These are phyloP conservation scores for Talaromyces albobiverticillius DNA, from an alignment of 2,329 filamentous ascomycete genomes.

Conservation along the genomic window DNA sequence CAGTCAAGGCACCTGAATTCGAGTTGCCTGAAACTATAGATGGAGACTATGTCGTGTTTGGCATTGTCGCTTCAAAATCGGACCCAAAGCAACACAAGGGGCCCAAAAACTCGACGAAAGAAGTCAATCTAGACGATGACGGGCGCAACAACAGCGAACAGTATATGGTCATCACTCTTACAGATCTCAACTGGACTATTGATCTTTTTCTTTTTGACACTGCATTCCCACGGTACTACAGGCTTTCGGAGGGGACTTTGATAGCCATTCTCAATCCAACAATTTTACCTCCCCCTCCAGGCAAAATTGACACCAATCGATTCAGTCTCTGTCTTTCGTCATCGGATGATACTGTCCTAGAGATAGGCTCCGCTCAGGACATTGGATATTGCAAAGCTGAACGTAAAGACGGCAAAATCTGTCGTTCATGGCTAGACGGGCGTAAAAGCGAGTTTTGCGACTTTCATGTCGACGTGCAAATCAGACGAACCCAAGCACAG, in stretches of 20 bases:
- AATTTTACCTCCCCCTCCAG: conserved; percentile 80
- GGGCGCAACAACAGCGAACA: conserved; percentile 64
- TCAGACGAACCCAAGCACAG: conserved; percentile 66
- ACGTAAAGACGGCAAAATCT: conserved; percentile 79
- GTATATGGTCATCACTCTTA: conserved; percentile 88
- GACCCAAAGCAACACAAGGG: conserved; percentile 65
- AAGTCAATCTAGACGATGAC: conserved; percentile 47
- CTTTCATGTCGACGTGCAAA: conserved; percentile 80
- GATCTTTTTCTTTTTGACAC: conserved; percentile 90
- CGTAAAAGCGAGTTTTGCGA: conserved; percentile 89
- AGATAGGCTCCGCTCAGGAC: conserved; percentile 81
- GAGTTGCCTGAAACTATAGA: conserved; percentile 72
- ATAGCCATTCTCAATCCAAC: conserved; percentile 88
- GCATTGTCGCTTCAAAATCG: conserved; percentile 83
- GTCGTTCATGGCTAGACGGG: conserved; percentile 80
- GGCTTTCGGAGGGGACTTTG: conserved; percentile 84
- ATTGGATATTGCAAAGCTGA: conserved; percentile 83
- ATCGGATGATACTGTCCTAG: conserved; percentile 83
- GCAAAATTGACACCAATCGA: conserved; percentile 71
- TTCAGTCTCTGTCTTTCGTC: conserved; percentile 85
- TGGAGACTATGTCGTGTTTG: conserved; percentile 85
- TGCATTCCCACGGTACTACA: conserved; percentile 91
- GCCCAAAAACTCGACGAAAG: conserved; percentile 36
- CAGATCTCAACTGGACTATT: conserved; percentile 84
- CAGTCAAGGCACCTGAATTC: conserved; percentile 79